Conservation (phyloP, 768 basidiomycete species). For the Pulveroboletus sp. region DNA sequence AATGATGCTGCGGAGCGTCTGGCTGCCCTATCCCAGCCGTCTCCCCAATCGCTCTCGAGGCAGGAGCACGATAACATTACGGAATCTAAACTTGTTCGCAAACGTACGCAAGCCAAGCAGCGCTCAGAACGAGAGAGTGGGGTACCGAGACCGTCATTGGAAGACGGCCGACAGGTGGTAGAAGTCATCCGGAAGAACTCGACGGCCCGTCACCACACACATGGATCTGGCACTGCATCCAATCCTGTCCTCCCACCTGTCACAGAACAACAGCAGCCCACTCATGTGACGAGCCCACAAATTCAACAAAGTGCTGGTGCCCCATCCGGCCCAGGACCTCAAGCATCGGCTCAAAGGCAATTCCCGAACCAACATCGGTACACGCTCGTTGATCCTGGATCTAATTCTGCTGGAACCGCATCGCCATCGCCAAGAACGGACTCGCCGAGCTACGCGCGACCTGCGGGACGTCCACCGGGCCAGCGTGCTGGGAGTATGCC, state of each 20-base stretch:
- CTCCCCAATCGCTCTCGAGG: constrained; percentile 64
- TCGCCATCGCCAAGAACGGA: constrained; percentile 16
- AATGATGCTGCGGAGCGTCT: constrained; percentile 74
- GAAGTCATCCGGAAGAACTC: constrained; percentile 54
- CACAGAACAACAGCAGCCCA: constrained; percentile 10
- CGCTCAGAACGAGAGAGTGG: constrained; percentile 36
- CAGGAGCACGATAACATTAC: constrained; percentile 78
- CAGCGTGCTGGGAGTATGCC: constrained; percentile 23
- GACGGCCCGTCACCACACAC: constrained; percentile 17
- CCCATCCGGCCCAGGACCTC: constrained; percentile 1
- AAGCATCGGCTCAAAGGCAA: constrained; percentile 15
- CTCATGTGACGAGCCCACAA: background rate
- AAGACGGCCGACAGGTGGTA: constrained; percentile 43
- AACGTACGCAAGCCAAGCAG: constrained; percentile 69
- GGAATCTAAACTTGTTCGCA: constrained; percentile 75
- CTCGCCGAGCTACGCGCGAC: constrained; percentile 25
- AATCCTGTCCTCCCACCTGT: constrained; percentile 8
- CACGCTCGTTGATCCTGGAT: constrained; percentile 42
- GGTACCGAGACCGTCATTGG: constrained; percentile 13
- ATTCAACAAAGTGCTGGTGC: background rate
- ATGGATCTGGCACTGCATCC: constrained; percentile 8
- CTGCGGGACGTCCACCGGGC: constrained; percentile 30
- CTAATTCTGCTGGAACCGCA: constrained; percentile 3
- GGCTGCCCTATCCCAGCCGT: constrained; percentile 55
- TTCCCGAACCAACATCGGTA: constrained; percentile 42